Evolutionary conservation across 495 filamentous ascomycete species (phyloP), one percentile per base, ranked within the genome.

Genomic region (Patellaria atrata): DNA sequence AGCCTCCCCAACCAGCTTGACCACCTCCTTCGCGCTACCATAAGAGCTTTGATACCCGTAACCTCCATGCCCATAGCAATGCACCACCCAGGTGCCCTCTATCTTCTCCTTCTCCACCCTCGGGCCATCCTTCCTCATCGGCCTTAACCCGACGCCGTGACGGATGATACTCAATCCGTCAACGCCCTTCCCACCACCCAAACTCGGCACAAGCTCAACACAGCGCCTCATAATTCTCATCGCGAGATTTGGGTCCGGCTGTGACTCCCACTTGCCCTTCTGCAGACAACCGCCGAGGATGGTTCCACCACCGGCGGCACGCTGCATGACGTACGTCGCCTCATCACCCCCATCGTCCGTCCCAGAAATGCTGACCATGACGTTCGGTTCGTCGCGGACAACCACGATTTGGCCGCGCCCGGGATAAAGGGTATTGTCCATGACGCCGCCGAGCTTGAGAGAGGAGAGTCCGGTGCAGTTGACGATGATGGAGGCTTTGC

Each of bases 61-160:
- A 0, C 89, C 89, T 0, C 81, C 85, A 61, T 94, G 87, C 7
- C 91, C 91, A 53, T 99, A 99, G 45, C 93, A 87, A 53, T 99
- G 89, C 41, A 99, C 83, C 7, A 93, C 72, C 59, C 68, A 72
- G 0, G 71, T 64, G n/a, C 67, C 77, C 17, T 66, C 55, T 14
- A 85, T 69, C 43, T 62, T 64, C 55, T 94, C 85, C 53, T 70
- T 81, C 59, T 94, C 89, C 28, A 96, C 65, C 25, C 89, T 68
- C 10, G 77, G 75, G 0, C 91, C 87, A 5, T 68, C 76, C 14
- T 72, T 60, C 31, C 89, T 65, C 35, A 77, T 55, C 16, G 89
- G 89, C 42, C 89, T 64, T 51, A 96, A 54, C 8, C 91, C 89
- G 16, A 96, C 89, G 1, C 73, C 80, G 51, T 96, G 87, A 12